Conservation (phyloP, 305 asterid species). For the Galium porrigens region DNA sequence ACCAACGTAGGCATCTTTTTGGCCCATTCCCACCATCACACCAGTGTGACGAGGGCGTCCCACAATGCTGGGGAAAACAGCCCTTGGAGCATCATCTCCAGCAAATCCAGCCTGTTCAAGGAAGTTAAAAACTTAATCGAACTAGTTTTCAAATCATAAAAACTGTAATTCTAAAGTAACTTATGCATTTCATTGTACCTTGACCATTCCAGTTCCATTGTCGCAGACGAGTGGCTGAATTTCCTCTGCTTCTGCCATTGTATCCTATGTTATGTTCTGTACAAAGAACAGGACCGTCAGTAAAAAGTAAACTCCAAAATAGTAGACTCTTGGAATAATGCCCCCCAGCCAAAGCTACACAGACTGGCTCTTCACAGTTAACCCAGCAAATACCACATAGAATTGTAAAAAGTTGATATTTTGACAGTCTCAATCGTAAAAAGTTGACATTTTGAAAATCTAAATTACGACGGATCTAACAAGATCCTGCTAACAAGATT, state of each 20-base stretch:
- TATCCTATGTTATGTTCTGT: constrained; percentile 18
- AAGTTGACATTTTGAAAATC: not conserved
- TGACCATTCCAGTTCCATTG: constrained; percentile 45
- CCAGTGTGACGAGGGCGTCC: constrained; percentile 63
- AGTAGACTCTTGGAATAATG: not conserved
- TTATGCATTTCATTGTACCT: constrained; percentile 17
- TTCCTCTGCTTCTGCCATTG: constrained; percentile 36
- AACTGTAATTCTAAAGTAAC: not conserved
- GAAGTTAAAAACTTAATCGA: not conserved
- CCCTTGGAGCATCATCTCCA: constrained; percentile 57
- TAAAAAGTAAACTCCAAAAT: not conserved
- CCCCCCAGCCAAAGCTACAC: not conserved
- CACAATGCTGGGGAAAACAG: constrained; percentile 57
- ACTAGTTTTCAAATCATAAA: not conserved
- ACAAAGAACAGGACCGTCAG: constrained; percentile 4
- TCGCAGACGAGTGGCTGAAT: constrained; percentile 43
- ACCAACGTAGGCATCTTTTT: constrained; percentile 48
- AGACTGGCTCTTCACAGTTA: not conserved
- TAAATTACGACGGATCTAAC: not conserved
- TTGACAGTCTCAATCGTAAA: too few species aligned
- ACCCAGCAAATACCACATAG: not conserved
- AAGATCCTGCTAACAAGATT: not conserved
- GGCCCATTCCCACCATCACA: constrained; percentile 60
- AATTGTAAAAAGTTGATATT: not conserved
- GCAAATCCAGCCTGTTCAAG: constrained; percentile 46